Percentiles rank a stretch among this genome's conserved stretches.
Evolutionary conservation across 2,329 filamentous ascomycete species (phyloP).

Genomic region (Seiridium unicorne): DNA sequence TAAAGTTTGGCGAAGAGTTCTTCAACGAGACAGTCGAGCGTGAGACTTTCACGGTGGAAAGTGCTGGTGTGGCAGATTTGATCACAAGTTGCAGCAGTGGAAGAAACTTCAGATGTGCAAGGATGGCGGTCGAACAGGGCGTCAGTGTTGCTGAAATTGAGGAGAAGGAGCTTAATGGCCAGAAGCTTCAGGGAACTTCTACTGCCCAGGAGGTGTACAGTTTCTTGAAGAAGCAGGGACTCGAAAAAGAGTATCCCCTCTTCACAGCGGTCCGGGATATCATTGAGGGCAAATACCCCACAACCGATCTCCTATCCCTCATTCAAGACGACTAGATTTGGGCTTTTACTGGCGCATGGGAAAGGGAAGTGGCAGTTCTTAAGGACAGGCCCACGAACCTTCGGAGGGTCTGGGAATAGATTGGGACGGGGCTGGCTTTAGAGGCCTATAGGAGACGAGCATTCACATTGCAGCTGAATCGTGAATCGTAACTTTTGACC

Average conservation of each 20-base stretch:
- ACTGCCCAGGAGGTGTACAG: constrained; percentile 89
- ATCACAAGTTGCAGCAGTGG: constrained; percentile 93
- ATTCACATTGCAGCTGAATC: too few relatives aligned
- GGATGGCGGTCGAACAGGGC: constrained; percentile 77
- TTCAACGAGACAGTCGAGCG: constrained; percentile 79
- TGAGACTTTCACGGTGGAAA: constrained; percentile 94
- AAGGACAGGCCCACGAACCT: neutral
- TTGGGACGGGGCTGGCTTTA: neutral
- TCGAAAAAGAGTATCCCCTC: constrained; percentile 83
- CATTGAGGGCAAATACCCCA: constrained; percentile 70
- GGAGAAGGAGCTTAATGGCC: constrained; percentile 85
- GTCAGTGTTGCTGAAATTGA: constrained; percentile 85
- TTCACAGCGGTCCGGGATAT: constrained; percentile 89
- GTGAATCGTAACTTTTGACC: neutral
- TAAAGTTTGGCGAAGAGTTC: constrained; percentile 91
- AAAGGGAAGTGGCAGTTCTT: neutral
- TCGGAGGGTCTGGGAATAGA: neutral
- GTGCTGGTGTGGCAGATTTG: constrained; percentile 89
- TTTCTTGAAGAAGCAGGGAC: constrained; percentile 76
- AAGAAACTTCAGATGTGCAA: constrained; percentile 91
- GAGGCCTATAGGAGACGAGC: neutral
- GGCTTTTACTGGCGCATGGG: too few relatives aligned
- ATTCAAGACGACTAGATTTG: constrained; percentile 33
- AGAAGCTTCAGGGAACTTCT: constrained; percentile 94
- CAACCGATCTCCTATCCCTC: constrained; percentile 77